Evolutionary conservation across 2,329 filamentous ascomycete species (phyloP), one percentile per base, ranked within the genome.

Genomic region (Diatrype stigma): DNA sequence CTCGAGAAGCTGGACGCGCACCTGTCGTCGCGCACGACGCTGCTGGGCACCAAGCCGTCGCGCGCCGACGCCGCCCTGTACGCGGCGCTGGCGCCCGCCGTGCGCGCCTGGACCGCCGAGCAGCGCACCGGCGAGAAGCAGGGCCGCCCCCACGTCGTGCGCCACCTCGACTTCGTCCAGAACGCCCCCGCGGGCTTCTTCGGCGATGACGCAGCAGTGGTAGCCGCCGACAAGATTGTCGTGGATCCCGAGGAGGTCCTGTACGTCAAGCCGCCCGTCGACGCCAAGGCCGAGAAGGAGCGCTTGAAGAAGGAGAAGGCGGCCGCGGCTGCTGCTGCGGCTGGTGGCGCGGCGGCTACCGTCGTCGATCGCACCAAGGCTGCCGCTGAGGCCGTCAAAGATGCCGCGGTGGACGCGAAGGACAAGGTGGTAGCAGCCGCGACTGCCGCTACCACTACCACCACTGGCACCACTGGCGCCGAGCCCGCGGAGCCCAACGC

Each of bases 301-400:
- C 85, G 87, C 45, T 82, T 93, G 73, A 96, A 96, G 86, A 96
- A 95, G 78, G 91, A 96, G 75, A 96, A 96, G 79, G 89, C 87
- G 28, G 84, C 83, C 14, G 80, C 80, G 2, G 79, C 80, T 1
- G 81, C 79, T 2, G 79, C 78, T 5, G 77, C 73, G 30, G 77
- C 73, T 30, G 70, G 51, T 38, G 78, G 73, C 49, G 69, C 69
- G 6, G 68, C 65, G 10, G 72, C 72, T 8, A 73, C 73, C 2
- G 67, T 86, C 30, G 77, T 76, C 38, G 82, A 86, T 62, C 79
- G 81, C 52, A 82, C 81, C 61, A 85, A 85, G 73, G 79, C 78
- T 42, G 77, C 78, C 56, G 78, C 75, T 52, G 78, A 80, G 67
- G 76, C 73, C 32, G 79, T 81, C 61, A 78, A 76, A 37, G 77